Conservation (phyloP, 345 rosid genomes). For the Gossypium longicalyx region DNA sequence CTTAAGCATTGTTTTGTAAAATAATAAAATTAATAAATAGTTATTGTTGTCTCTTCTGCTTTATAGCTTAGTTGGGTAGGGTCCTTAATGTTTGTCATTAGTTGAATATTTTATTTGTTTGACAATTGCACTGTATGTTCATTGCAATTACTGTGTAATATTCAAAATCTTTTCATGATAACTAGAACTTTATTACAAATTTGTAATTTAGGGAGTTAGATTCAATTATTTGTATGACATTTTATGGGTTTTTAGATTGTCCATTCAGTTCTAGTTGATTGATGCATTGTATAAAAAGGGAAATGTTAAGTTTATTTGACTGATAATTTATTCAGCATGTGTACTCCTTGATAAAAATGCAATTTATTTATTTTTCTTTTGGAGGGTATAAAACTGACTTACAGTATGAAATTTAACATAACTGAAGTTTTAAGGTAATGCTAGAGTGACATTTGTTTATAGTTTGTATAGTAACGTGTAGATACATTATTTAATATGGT, state of each 20-base stretch:
- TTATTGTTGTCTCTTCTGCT: slow-evolving; percentile 13
- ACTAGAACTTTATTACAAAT: background rate
- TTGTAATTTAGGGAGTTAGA: background rate
- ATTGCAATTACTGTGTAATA: background rate
- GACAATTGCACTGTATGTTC: background rate
- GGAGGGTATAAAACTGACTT: background rate
- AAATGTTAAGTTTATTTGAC: background rate
- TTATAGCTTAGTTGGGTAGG: background rate
- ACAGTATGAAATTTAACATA: background rate
- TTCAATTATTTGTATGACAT: background rate
- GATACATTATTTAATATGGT: background rate
- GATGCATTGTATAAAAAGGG: background rate
- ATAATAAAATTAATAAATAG: background rate
- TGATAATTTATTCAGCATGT: background rate
- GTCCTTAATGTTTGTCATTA: background rate
- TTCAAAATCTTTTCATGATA: background rate
- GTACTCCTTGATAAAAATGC: background rate
- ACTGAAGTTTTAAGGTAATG: background rate
- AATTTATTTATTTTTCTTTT: background rate
- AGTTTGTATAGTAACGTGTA: background rate
- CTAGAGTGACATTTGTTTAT: background rate
- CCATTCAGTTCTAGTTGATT: background rate
- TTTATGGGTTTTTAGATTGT: background rate
- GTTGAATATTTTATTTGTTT: slow-evolving; percentile 3
- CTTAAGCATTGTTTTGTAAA: background rate